phyloP scores from a whole-genome alignment of 495 filamentous ascomycete species.

The Oidiodendron maius region DNA sequence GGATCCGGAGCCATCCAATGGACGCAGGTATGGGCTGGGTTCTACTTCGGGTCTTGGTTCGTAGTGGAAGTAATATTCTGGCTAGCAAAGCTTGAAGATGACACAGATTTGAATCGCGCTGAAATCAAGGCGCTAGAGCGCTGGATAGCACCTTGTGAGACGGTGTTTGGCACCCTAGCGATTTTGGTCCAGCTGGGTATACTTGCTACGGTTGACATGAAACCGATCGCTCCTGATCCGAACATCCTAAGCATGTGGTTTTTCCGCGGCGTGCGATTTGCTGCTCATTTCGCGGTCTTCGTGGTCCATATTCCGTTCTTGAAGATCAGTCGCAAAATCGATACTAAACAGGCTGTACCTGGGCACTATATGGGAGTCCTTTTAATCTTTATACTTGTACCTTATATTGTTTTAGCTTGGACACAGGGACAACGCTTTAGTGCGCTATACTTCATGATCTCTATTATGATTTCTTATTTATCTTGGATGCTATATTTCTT shows the following conservation, averaged over 20 bases:
- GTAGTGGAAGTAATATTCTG: not conserved
- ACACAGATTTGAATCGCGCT: not conserved
- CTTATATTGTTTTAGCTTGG: not conserved
- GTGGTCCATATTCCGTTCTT: too few relatives aligned
- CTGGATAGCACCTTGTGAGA: not conserved
- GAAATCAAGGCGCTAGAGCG: not conserved
- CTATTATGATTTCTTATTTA: not conserved
- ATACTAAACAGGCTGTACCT: not conserved
- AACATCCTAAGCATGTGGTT: not conserved
- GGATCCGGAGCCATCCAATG: too few relatives aligned
- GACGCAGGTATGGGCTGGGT: not conserved
- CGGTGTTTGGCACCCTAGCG: not conserved
- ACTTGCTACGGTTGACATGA: not conserved
- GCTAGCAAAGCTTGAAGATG: not conserved
- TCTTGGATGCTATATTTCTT: not conserved
- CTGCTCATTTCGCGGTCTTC: too few relatives aligned
- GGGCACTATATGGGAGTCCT: not conserved
- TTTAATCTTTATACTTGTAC: not conserved
- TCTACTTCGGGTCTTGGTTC: not conserved
- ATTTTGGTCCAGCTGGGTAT: not conserved
- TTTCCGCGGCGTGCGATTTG: not conserved
- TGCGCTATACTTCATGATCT: not conserved
- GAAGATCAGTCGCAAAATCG: not conserved
- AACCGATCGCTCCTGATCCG: not conserved
- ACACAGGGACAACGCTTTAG: not conserved